phyloP scores from a whole-genome alignment of 352 stramenopile genomes.

The Pythium volutum region DNA sequence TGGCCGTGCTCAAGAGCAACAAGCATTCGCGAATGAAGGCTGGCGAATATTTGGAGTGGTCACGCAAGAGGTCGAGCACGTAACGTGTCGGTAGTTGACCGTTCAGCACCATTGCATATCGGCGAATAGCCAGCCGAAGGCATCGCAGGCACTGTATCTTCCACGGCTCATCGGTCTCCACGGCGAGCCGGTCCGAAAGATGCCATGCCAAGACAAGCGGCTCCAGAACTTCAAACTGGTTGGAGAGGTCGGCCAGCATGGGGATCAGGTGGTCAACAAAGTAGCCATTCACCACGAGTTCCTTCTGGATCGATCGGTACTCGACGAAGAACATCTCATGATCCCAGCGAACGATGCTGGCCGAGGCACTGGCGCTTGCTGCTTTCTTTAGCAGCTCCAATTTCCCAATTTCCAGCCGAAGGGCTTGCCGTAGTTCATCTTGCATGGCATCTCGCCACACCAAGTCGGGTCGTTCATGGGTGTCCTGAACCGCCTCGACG shows the following conservation, averaged over 20 bases:
- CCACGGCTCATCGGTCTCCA: constrained; percentile 62
- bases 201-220: constrained; percentile 78
- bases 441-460: constrained; percentile 75
- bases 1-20: constrained; percentile 66
- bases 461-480: constrained; percentile 65
- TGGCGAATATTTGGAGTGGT: constrained; percentile 41
- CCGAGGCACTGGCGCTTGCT: constrained; percentile 6
- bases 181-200: constrained; percentile 63
- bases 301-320: constrained; percentile 66
- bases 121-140: constrained; percentile 62
- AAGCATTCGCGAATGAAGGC: constrained; percentile 75
- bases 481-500: constrained; percentile 48
- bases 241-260: constrained; percentile 55
- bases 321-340: constrained; percentile 81
- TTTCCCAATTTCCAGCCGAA: constrained; percentile 51
- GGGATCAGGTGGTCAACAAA: constrained; percentile 78
- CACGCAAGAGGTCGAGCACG: constrained; percentile 58
- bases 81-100: constrained; percentile 62
- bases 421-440: constrained; percentile 48
- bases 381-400: constrained; percentile 35
- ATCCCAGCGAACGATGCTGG: constrained; percentile 51
- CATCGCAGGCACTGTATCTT: constrained; percentile 60
- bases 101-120: constrained; percentile 80
- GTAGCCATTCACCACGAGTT: constrained; percentile 79
- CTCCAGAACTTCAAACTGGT: constrained; percentile 66